Evolutionary conservation across 768 basidiomycete species (phyloP).

Genomic region (Serendipita sp.): DNA sequence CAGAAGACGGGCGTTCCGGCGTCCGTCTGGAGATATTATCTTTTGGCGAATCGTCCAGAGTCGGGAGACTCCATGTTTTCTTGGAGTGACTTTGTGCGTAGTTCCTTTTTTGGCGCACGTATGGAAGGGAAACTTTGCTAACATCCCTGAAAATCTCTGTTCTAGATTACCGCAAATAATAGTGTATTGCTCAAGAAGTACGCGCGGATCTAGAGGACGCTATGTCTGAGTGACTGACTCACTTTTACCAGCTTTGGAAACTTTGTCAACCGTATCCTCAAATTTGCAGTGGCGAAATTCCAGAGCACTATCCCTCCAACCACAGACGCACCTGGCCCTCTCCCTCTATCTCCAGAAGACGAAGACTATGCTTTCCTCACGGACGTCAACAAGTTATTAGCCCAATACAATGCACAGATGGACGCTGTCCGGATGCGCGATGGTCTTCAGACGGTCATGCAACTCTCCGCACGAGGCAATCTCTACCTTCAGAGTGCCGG

Average conservation of each 20-base stretch:
- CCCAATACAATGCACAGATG: constrained; percentile 74
- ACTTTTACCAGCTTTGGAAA: constrained; percentile 63
- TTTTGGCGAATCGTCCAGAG: constrained; percentile 85
- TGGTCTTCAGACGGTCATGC: constrained; percentile 81
- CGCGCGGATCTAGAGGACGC: constrained; percentile 13
- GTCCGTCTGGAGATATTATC: constrained; percentile 94
- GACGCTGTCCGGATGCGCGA: constrained; percentile 80
- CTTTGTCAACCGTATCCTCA: constrained; percentile 88
- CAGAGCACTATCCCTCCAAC: constrained; percentile 67
- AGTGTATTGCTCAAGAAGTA: constrained; percentile 87
- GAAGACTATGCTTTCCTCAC: constrained; percentile 61
- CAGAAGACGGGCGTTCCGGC: constrained; percentile 85
- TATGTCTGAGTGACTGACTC: not conserved
- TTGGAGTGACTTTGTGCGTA: constrained; percentile 79
- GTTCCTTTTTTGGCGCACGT: not conserved
- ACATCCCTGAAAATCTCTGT: not conserved
- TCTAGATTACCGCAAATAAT: constrained; percentile 80
- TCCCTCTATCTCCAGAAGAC: constrained; percentile 44
- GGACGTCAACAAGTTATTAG: constrained; percentile 63
- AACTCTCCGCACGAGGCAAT: constrained; percentile 77
- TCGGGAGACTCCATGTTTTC: constrained; percentile 92
- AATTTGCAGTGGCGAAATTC: constrained; percentile 82
- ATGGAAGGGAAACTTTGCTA: not conserved
- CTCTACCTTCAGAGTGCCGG: constrained; percentile 86
- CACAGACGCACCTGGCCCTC: constrained; percentile 48